Conservation (phyloP, 306 rosid species). For the Corylus americana region DNA sequence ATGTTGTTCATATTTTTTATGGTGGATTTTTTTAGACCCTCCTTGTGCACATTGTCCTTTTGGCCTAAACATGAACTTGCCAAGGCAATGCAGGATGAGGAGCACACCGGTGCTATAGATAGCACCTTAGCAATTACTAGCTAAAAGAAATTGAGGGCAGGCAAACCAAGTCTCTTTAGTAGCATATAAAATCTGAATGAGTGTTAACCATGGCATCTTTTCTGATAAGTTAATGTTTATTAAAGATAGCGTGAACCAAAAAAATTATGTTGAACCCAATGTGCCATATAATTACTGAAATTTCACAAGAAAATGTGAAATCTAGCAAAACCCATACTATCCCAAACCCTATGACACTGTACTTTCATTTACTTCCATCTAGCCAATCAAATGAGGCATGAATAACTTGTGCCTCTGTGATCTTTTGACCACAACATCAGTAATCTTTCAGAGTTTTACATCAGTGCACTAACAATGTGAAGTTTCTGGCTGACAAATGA, state of each 20-base stretch:
- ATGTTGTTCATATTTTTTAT: conserved; percentile 2
- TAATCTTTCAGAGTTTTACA: conserved; percentile 2
- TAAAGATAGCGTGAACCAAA: background rate
- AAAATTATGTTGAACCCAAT: background rate
- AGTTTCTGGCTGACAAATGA: conserved; percentile 6
- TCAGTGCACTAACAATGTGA: background rate
- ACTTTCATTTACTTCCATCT: background rate
- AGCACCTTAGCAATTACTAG: conserved; percentile 9
- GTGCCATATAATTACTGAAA: background rate
- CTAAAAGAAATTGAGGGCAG: background rate
- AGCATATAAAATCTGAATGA: background rate
- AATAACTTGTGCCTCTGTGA: background rate
- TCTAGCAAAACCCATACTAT: background rate
- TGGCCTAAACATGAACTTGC: background rate
- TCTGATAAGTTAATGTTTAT: background rate
- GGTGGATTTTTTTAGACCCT: conserved; percentile 8
- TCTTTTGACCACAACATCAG: conserved; percentile 5
- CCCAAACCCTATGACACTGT: background rate
- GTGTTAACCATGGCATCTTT: background rate
- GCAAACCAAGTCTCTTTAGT: background rate
- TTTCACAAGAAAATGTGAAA: background rate
- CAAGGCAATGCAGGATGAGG: background rate
- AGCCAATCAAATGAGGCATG: background rate
- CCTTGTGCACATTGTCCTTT: background rate
- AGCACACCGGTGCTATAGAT: background rate